These are phyloP conservation scores for Tylopilus cervinicoccineus DNA, from an alignment of 768 basidiomycete species.

Conservation along the genomic window DNA sequence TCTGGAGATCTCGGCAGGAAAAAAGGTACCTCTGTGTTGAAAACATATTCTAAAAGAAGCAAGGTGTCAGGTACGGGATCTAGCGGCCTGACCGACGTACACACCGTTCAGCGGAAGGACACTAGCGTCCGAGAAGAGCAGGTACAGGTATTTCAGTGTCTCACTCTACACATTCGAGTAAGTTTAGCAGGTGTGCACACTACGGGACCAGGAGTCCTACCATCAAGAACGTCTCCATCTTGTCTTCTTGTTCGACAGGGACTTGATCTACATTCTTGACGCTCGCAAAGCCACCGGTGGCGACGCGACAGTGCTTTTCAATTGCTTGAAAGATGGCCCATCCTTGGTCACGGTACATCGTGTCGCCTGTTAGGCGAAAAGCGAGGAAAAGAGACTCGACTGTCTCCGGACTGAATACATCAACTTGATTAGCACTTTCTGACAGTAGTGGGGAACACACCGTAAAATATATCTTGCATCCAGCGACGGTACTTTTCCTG, in stretches of 20 bases:
- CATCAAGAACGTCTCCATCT: slow-evolving; percentile 96
- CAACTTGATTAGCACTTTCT: background rate
- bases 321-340: slow-evolving; percentile 92
- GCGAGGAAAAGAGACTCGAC: slow-evolving; percentile 92
- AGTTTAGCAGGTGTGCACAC: background rate
- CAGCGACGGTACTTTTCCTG: slow-evolving; percentile 40
- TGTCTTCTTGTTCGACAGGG: slow-evolving; percentile 68
- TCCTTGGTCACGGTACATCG: slow-evolving; percentile 73
- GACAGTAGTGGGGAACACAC: slow-evolving; percentile 30
- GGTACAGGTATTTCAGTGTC: slow-evolving; percentile 87
- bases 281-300: slow-evolving; percentile 80
- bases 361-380: slow-evolving; percentile 84
- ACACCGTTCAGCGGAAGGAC: slow-evolving; percentile 72
- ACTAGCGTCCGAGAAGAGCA: slow-evolving; percentile 73
- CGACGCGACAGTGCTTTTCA: slow-evolving; percentile 71
- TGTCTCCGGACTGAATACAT: slow-evolving; percentile 74
- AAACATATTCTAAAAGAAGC: slow-evolving; percentile 64
- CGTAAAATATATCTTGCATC: slow-evolving; percentile 94
- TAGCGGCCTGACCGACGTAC: slow-evolving; percentile 27
- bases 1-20: background rate
- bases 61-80: slow-evolving; percentile 7
- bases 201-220: slow-evolving; percentile 37
- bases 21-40: slow-evolving; percentile 80
- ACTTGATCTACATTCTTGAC: slow-evolving; percentile 81
- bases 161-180: slow-evolving; percentile 53